Percentiles rank a stretch among this genome's conserved stretches.
Conservation (phyloP, 2,329 filamentous ascomycete species). For the Pezicula carpinea region DNA sequence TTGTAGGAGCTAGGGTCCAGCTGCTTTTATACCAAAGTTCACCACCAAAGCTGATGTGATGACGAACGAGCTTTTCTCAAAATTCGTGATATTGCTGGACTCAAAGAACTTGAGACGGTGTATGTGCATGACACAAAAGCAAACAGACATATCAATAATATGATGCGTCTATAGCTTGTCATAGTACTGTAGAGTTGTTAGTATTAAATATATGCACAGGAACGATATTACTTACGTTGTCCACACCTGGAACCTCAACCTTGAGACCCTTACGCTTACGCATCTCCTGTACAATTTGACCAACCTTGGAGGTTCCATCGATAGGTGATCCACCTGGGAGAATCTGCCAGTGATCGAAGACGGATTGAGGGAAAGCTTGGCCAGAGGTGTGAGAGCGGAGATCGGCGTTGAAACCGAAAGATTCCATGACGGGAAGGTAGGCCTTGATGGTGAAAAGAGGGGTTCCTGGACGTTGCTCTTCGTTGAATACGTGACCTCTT, state of each 20-base stretch:
- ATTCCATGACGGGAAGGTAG: constrained; percentile 94
- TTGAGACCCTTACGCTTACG: constrained; percentile 99
- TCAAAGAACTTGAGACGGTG: constrained; percentile 13
- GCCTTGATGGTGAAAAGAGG: constrained; percentile 99
- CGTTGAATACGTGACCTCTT: constrained; percentile 98
- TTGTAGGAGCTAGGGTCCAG: constrained; percentile 12
- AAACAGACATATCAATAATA: constrained; percentile 27
- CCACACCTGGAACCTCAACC: constrained; percentile 85
- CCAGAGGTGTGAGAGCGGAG: constrained; percentile 89
- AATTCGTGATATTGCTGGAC: constrained; percentile 23
- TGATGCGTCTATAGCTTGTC: constrained; percentile 80
- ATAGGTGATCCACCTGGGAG: constrained; percentile 91
- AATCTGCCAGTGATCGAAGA: constrained; percentile 99
- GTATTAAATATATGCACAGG: constrained; percentile 14
- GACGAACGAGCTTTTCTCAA: constrained; percentile 19
- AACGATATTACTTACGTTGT: constrained; percentile 70
- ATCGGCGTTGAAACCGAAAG: constrained; percentile 98
- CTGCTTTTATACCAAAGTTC: constrained; percentile 20
- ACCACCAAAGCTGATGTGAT: constrained; percentile 15
- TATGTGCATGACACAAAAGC: constrained; percentile 19
- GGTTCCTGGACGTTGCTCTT: constrained; percentile 97
- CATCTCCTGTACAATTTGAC: constrained; percentile 79
- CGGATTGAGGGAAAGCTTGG: constrained; percentile 97
- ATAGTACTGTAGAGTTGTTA: constrained; percentile 71
- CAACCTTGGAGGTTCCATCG: constrained; percentile 76